Conservation (phyloP, 164 flowering plant genomes). For the Hamamelis virginiana region DNA sequence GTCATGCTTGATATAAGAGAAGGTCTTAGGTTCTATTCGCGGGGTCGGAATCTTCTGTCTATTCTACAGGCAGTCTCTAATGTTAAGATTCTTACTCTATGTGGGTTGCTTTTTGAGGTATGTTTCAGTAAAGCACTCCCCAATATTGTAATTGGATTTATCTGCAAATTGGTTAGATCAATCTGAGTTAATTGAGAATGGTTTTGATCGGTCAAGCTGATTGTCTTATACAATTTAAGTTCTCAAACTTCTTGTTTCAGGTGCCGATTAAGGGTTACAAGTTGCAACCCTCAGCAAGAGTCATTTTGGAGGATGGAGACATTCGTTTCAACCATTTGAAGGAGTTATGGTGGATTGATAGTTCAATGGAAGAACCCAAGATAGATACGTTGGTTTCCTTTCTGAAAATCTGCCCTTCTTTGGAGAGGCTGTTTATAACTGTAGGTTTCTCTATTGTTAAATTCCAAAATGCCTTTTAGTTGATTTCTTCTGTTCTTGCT, state of each 20-base stretch:
- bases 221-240: too few relatives aligned
- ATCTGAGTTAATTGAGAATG: too few relatives aligned
- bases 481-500: too few relatives aligned
- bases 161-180: too few relatives aligned
- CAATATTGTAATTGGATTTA: too few relatives aligned
- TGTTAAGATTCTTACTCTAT: conserved; percentile 6
- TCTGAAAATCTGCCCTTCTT: not conserved
- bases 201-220: too few relatives aligned
- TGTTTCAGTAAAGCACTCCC: not conserved
- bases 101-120: conserved; percentile 6
- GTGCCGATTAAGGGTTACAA: too few relatives aligned
- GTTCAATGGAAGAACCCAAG: not conserved
- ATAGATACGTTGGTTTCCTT: not conserved
- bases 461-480: too few relatives aligned
- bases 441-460: not conserved
- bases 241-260: too few relatives aligned
- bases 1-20: conserved; percentile 7
- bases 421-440: not conserved
- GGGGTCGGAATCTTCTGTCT: not conserved
- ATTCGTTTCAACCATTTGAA: too few relatives aligned
- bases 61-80: not conserved
- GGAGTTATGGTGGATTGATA: not conserved
- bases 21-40: not conserved
- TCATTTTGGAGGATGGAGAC: too few relatives aligned
- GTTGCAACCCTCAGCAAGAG: too few relatives aligned